These are phyloP conservation scores for Pseudomonodictys pantanalensis DNA, from an alignment of 495 filamentous ascomycete genomes.

Conservation along the genomic window DNA sequence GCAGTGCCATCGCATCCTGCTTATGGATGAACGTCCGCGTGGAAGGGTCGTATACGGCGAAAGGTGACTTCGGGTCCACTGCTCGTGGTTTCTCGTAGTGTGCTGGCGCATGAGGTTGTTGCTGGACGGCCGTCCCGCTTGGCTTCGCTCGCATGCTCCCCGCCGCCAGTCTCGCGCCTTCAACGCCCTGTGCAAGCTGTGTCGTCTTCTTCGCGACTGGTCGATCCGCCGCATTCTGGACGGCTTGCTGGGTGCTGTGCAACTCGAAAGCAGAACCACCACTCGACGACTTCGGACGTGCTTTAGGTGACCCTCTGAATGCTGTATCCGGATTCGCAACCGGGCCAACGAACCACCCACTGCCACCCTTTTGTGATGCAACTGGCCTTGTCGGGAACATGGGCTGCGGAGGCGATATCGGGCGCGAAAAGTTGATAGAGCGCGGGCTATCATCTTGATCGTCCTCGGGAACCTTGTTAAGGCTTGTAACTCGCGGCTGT, in stretches of 20 bases:
- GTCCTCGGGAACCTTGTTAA: conserved; percentile 47
- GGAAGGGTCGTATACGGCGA: conserved; percentile 32
- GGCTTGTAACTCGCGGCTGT: conserved; percentile 27
- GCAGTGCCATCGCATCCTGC: conserved; percentile 14
- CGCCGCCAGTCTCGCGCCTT: conserved; percentile 46
- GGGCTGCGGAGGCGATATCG: conserved; percentile 55
- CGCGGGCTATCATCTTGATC: conserved; percentile 60
- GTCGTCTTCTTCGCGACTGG: conserved; percentile 57
- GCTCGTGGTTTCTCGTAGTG: background rate
- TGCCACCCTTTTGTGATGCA: conserved; percentile 26
- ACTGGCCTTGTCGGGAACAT: conserved; percentile 38
- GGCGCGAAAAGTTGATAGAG: conserved; percentile 86
- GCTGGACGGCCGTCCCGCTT: conserved; percentile 39
- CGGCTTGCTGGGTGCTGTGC: conserved; percentile 39
- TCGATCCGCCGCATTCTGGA: conserved; percentile 49
- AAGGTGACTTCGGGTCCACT: conserved; percentile 28
- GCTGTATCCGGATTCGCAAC: conserved; percentile 21
- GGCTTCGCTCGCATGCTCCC: conserved; percentile 38
- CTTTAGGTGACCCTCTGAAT: conserved; percentile 9
- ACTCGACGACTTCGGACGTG: conserved; percentile 8
- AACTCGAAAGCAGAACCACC: conserved; percentile 30
- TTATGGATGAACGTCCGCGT: conserved; percentile 33
- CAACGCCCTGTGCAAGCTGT: conserved; percentile 41
- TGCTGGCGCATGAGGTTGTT: conserved; percentile 2
- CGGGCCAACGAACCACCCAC: conserved; percentile 42